Evolutionary conservation across 2,329 filamentous ascomycete genomes (phyloP).

Genomic region (Alternaria viburni): DNA sequence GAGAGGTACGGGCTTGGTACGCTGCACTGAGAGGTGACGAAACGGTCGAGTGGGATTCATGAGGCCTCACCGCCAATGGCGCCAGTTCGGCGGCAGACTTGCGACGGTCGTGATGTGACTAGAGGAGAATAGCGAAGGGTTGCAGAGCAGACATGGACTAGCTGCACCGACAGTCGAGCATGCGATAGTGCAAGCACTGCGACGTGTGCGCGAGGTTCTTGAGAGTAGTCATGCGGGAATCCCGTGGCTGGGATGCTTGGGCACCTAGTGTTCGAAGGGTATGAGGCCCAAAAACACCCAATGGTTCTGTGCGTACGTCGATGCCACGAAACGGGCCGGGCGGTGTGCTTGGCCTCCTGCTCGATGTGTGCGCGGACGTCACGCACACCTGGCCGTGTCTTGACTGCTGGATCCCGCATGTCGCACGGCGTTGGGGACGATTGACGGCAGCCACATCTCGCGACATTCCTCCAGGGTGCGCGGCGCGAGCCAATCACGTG

Average conservation of each 20-base stretch:
- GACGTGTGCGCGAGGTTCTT: not conserved
- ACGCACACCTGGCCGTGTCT: conserved; percentile 11
- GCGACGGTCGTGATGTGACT: not conserved
- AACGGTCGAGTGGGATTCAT: not conserved
- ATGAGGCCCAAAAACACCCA: not conserved
- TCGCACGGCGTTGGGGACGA: conserved; percentile 21
- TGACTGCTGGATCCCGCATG: conserved; percentile 21
- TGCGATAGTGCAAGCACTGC: conserved; percentile 15
- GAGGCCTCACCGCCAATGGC: conserved; percentile 17
- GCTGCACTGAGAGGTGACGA: not conserved
- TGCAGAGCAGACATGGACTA: not conserved
- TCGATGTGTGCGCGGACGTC: conserved; percentile 23
- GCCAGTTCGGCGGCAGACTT: conserved; percentile 6
- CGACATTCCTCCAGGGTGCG: conserved; percentile 1
- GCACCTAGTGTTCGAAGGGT: not conserved
- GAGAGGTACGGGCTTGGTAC: conserved; percentile 1
- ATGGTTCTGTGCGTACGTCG: conserved; percentile 4
- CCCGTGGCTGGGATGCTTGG: not conserved
- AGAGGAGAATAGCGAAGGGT: not conserved
- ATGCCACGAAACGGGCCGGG: conserved; percentile 22
- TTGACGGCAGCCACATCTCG: conserved; percentile 6
- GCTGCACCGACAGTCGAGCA: conserved; percentile 4
- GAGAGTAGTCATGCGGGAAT: conserved; percentile 11
- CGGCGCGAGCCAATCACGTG: conserved; percentile 9
- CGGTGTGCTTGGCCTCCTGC: conserved; percentile 14